These are phyloP conservation scores for Colletotrichum chlorophyti DNA, from an alignment of 2,329 filamentous ascomycete species.

Conservation along the genomic window DNA sequence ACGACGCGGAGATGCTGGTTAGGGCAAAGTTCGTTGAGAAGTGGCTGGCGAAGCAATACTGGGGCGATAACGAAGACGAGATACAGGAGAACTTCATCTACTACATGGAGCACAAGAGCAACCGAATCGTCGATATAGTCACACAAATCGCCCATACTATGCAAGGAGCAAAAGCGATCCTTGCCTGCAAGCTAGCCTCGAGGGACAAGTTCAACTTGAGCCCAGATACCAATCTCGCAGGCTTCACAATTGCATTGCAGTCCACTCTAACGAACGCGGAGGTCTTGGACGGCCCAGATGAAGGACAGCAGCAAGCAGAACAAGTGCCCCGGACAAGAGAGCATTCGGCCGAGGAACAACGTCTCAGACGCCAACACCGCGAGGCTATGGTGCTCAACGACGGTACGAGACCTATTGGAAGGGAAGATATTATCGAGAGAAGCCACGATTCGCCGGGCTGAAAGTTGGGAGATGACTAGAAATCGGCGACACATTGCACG, in stretches of 20 bases:
- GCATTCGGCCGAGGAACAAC: slow-evolving; percentile 71
- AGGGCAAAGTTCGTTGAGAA: slow-evolving; percentile 72
- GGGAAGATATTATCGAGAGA: slow-evolving; percentile 80
- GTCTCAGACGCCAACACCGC: slow-evolving; percentile 75
- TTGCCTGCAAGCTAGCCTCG: slow-evolving; percentile 54
- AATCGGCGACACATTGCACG: background rate
- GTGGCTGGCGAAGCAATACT: slow-evolving; percentile 78
- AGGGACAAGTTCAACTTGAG: slow-evolving; percentile 33
- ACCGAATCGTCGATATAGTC: slow-evolving; percentile 60
- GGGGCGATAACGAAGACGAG: slow-evolving; percentile 63
- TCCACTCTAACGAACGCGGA: slow-evolving; percentile 42
- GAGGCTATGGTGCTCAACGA: slow-evolving; percentile 94
- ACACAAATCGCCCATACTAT: slow-evolving; percentile 54
- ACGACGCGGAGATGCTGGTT: slow-evolving; percentile 63
- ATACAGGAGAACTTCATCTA: slow-evolving; percentile 59
- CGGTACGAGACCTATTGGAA: slow-evolving; percentile 75
- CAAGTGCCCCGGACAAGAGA: slow-evolving; percentile 49
- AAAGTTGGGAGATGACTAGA: background rate
- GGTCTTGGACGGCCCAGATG: slow-evolving; percentile 32
- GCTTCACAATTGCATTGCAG: slow-evolving; percentile 43
- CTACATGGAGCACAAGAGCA: slow-evolving; percentile 58
- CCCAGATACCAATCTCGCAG: slow-evolving; percentile 16
- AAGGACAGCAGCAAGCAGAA: slow-evolving; percentile 34
- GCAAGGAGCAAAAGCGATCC: slow-evolving; percentile 59
- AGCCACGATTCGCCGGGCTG: slow-evolving; percentile 51